Base-by-base conservation (phyloP, 306 rosid species). In the Phaseolus lunatus region DNA sequence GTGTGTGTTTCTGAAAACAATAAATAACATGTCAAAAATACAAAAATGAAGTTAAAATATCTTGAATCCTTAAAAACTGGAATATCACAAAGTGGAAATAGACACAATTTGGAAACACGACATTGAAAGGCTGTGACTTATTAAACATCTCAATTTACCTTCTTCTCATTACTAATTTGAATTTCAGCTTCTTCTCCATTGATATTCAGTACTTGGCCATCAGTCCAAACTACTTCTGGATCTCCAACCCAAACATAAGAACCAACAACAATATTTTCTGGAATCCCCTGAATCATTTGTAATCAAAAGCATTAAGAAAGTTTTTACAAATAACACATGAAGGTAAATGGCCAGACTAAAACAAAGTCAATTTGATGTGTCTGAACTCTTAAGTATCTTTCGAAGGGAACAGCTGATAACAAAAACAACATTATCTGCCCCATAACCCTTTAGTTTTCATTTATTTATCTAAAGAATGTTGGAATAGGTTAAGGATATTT, bases 201-300 rank as follows among this genome's bases (percentile, higher is more conserved):
- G 53, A 95, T 92, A 64, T 76, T 83, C 68, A 82, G 23, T 50
- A 92, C 93, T 78, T 81, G 70, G 67, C 98, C 98, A 78, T 88
- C 97, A 84, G 81, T 74, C 98, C 98, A 95, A 75, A 89, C 89
- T 68, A 85, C 57, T 23, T 89, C 94, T 73, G 88, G 78, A 75
- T 92, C 89, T 76, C 83, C 96, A 81, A 90, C 90, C 97, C 97
- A 92, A 67, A 92, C 72, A 6, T 86, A 92, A 86, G 98, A 89
- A 70, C 96, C 97, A 58, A 88, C 92, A 79, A 86, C 84, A 70
- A 95, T 85, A 77, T 87, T 95, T 77, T 83, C 88, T 7, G 87
- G 80, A 53, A 85, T 58, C 66, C 89, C 93, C 97, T 92, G 97
- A 81, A 85, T 47, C 68, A 85, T 29, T 70, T 70, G 48, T 12